phyloP scores from a whole-genome alignment of 2,329 filamentous ascomycete species.

The Talaromyces sp. region DNA sequence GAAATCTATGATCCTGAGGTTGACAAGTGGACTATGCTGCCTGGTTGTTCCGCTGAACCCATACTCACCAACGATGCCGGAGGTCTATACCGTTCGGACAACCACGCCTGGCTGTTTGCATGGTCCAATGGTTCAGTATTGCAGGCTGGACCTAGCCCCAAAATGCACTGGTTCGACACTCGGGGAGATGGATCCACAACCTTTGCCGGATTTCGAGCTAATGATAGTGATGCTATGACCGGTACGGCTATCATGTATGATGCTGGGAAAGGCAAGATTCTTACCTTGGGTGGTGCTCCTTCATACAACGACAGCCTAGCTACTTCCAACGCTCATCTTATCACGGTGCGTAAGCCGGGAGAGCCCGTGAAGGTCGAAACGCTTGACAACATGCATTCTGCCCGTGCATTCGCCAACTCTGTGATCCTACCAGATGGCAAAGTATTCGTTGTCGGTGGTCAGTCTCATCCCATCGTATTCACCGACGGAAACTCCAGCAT shows the following conservation, averaged over 20 bases:
- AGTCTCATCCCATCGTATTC: constrained; percentile 41
- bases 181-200: constrained; percentile 40
- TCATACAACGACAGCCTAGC: constrained; percentile 46
- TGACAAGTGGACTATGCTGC: constrained; percentile 48
- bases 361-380: constrained; percentile 27
- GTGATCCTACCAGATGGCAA: constrained; percentile 48
- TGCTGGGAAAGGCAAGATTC: constrained; percentile 52
- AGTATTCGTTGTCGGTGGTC: constrained; percentile 47
- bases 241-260: constrained; percentile 59
- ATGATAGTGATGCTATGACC: constrained; percentile 53
- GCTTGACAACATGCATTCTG: constrained; percentile 35
- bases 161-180: constrained; percentile 58
- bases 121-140: constrained; percentile 51
- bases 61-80: constrained; percentile 50
- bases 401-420: constrained; percentile 42
- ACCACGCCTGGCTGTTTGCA: constrained; percentile 54
- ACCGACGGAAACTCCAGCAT: constrained; percentile 44
- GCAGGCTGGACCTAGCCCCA: constrained; percentile 54
- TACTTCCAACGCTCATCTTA: constrained; percentile 48
- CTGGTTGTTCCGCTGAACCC: constrained; percentile 44
- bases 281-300: constrained; percentile 51
- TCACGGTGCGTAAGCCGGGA: constrained; percentile 43
- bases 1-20: constrained; percentile 51
- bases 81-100: constrained; percentile 46
- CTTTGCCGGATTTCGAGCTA: constrained; percentile 44